These are phyloP conservation scores for Monosporozyma aerobia DNA, from an alignment of 805 yeast species.

Conservation along the genomic window DNA sequence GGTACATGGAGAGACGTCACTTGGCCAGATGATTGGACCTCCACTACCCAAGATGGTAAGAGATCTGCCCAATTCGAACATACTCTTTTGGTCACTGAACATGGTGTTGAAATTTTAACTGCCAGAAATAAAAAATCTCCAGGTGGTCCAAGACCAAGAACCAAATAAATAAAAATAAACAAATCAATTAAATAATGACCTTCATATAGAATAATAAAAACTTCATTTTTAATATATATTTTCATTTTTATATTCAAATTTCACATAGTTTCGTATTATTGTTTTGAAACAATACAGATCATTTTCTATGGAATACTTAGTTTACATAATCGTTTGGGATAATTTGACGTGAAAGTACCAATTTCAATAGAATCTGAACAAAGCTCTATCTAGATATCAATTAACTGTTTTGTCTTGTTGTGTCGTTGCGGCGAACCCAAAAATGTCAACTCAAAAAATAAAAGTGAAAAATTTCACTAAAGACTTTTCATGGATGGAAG, in stretches of 20 bases:
- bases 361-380: too few relatives aligned
- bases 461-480: not conserved
- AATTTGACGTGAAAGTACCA: too few relatives aligned
- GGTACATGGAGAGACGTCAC: slow-evolving; percentile 72
- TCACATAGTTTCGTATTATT: not conserved
- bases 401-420: not conserved
- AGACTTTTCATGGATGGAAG: not conserved
- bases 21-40: slow-evolving; percentile 99
- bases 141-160: slow-evolving; percentile 72
- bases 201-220: not conserved
- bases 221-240: not conserved
- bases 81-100: slow-evolving; percentile 83
- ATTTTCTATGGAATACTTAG: too few relatives aligned
- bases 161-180: slow-evolving; percentile 19
- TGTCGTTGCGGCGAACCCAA: not conserved
- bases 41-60: slow-evolving; percentile 83
- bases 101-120: slow-evolving; percentile 83
- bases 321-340: too few relatives aligned
- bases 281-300: too few relatives aligned
- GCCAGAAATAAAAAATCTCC: slow-evolving; percentile 76
- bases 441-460: too few relatives aligned
- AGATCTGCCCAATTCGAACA: slow-evolving; percentile 93
- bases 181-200: not conserved
- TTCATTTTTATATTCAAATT: not conserved
- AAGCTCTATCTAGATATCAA: too few relatives aligned